Percentiles rank a stretch among this genome's conserved stretches.
Conservation (phyloP, 306 rosid species). For the Vicia villosa region DNA sequence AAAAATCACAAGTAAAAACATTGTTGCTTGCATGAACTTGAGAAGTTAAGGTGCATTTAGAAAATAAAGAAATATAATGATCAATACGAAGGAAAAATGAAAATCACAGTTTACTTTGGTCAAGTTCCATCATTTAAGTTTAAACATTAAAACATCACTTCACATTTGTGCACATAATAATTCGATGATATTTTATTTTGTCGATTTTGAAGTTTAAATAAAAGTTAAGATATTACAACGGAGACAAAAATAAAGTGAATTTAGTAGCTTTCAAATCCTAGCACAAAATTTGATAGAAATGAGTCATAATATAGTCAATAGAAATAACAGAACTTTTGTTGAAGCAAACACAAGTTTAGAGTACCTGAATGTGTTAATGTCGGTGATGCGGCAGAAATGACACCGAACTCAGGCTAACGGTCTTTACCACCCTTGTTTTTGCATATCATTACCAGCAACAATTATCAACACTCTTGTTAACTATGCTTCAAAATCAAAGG, state of each 20-base stretch:
- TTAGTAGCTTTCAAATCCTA: conserved; percentile 4
- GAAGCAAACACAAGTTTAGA: too few relatives aligned
- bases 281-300: background rate
- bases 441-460: too few relatives aligned
- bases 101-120: background rate
- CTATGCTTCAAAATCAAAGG: too few relatives aligned
- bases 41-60: background rate
- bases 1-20: conserved; percentile 9
- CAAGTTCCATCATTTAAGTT: conserved; percentile 9
- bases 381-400: too few relatives aligned
- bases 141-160: background rate
- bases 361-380: too few relatives aligned
- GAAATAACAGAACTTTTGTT: background rate
- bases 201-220: background rate
- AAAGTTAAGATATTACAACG: conserved; percentile 22
- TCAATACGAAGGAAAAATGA: conserved; percentile 19
- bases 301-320: background rate
- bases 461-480: too few relatives aligned
- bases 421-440: too few relatives aligned
- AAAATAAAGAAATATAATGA: background rate
- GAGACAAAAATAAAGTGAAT: conserved; percentile 13
- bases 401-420: too few relatives aligned
- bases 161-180: background rate
- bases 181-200: conserved; percentile 14
- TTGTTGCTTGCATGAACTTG: background rate